phyloP scores from a whole-genome alignment of 345 rosid genomes.

The Punica granatum region DNA sequence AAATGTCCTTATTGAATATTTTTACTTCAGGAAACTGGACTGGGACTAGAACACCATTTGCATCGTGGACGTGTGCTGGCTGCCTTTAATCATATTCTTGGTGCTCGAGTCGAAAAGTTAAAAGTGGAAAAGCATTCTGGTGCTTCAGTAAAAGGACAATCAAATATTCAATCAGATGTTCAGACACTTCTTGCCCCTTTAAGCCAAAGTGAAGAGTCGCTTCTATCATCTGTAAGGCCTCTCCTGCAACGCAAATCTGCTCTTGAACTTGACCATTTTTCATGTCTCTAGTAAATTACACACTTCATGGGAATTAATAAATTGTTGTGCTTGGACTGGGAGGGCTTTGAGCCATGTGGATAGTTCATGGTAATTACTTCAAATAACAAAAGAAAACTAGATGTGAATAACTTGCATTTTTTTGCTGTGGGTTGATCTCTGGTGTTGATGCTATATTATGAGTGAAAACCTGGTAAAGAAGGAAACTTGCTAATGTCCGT shows the following conservation, averaged over 20 bases:
- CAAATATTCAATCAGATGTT: constrained; percentile 77
- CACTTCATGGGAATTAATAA: neutral
- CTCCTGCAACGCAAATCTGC: constrained; percentile 10
- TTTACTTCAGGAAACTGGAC: constrained; percentile 59
- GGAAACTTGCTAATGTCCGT: neutral
- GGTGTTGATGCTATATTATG: neutral
- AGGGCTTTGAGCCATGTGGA: neutral
- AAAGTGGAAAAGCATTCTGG: constrained; percentile 53
- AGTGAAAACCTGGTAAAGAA: neutral
- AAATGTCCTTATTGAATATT: neutral
- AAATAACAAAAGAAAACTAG: neutral
- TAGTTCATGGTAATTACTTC: neutral
- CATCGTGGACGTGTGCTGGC: constrained; percentile 98
- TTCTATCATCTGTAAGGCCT: constrained; percentile 76
- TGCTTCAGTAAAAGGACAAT: constrained; percentile 42
- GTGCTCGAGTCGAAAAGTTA: constrained; percentile 56
- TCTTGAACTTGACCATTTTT: neutral
- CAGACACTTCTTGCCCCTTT: constrained; percentile 84
- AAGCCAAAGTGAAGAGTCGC: constrained; percentile 51
- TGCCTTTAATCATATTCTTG: constrained; percentile 80
- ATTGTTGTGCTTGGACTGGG: neutral
- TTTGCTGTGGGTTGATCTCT: neutral
- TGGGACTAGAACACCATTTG: constrained; percentile 84
- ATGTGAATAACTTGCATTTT: neutral
- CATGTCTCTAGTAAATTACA: neutral